These are phyloP conservation scores for Alternaria sp. DNA, from an alignment of 2,329 filamentous ascomycete genomes.

Conservation along the genomic window DNA sequence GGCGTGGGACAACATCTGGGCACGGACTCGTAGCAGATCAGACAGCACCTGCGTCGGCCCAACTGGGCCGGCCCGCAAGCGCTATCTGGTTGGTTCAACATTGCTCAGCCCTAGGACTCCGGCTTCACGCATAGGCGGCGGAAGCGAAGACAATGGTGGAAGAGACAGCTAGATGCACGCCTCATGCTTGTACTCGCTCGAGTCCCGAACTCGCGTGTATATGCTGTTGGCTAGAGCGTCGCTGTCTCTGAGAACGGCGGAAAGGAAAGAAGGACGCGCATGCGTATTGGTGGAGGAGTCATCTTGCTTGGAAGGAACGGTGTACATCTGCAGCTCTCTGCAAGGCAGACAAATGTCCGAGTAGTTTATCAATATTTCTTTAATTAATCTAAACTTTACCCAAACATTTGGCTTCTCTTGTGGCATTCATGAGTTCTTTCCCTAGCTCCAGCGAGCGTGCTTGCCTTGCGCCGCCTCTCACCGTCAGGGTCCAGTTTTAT, in stretches of 20 bases:
- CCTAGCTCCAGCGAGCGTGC: not conserved
- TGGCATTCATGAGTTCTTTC: not conserved
- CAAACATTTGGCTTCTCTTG: not conserved
- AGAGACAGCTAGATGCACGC: constrained; percentile 47
- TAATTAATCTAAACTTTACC: not conserved
- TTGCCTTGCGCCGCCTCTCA: not conserved
- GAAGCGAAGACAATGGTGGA: constrained; percentile 20
- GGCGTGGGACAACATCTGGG: constrained; percentile 48
- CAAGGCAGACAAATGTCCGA: constrained; percentile 25
- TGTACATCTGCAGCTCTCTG: constrained; percentile 32
- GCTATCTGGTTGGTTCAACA: constrained; percentile 44
- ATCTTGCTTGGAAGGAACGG: constrained; percentile 22
- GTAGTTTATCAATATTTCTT: constrained; percentile 1
- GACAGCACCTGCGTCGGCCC: constrained; percentile 24
- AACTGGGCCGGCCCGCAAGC: constrained; percentile 23
- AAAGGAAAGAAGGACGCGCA: constrained; percentile 18
- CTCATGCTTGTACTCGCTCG: constrained; percentile 22
- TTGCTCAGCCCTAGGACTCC: constrained; percentile 49
- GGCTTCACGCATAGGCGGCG: constrained; percentile 33
- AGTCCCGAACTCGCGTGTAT: constrained; percentile 33
- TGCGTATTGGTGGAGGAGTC: constrained; percentile 43
- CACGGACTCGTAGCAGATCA: constrained; percentile 49
- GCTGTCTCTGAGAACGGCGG: constrained; percentile 32
- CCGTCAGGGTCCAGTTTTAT: too few relatives aligned
- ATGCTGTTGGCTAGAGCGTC: constrained; percentile 44